Conservation (phyloP, 2,329 filamentous ascomycete species). For the Clarireedia homoeocarpa region DNA sequence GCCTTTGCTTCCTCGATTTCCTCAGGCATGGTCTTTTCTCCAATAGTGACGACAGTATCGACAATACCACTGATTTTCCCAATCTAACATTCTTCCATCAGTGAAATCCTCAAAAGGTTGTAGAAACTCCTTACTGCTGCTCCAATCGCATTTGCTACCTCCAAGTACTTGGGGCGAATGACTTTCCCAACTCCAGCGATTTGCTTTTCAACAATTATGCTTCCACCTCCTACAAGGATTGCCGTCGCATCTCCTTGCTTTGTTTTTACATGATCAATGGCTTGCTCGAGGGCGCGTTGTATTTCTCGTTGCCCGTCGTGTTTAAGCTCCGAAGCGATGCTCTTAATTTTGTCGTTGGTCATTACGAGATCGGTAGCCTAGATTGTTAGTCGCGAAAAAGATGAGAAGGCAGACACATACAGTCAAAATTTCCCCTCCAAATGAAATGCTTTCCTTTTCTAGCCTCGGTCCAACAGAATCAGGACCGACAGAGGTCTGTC, state of each 20-base stretch:
- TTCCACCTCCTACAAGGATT: conserved; percentile 50
- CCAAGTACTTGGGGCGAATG: conserved; percentile 43
- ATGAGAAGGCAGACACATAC: conserved; percentile 34
- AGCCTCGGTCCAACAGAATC: conserved; percentile 48
- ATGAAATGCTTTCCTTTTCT: conserved; percentile 39
- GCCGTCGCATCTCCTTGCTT: conserved; percentile 44
- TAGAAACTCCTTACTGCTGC: conserved; percentile 40
- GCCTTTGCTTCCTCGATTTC: conserved; percentile 22
- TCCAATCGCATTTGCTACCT: conserved; percentile 52
- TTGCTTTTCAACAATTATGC: conserved; percentile 38
- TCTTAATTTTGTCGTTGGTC: background rate
- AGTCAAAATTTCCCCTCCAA: conserved; percentile 46
- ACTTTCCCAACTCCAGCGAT: conserved; percentile 43
- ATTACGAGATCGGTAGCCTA: conserved; percentile 24
- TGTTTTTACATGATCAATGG: conserved; percentile 49
- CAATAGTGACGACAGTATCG: conserved; percentile 24
- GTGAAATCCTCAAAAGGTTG: background rate
- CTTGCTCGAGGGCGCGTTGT: conserved; percentile 39
- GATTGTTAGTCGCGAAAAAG: conserved; percentile 25
- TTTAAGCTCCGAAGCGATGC: conserved; percentile 13
- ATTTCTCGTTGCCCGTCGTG: conserved; percentile 18
- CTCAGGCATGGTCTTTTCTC: conserved; percentile 17
- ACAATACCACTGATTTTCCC: conserved; percentile 25
- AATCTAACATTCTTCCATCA: conserved; percentile 17
- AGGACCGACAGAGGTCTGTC: conserved; percentile 48